Conservation (phyloP, 352 stramenopile species). For the Globisporangium spinosum region DNA sequence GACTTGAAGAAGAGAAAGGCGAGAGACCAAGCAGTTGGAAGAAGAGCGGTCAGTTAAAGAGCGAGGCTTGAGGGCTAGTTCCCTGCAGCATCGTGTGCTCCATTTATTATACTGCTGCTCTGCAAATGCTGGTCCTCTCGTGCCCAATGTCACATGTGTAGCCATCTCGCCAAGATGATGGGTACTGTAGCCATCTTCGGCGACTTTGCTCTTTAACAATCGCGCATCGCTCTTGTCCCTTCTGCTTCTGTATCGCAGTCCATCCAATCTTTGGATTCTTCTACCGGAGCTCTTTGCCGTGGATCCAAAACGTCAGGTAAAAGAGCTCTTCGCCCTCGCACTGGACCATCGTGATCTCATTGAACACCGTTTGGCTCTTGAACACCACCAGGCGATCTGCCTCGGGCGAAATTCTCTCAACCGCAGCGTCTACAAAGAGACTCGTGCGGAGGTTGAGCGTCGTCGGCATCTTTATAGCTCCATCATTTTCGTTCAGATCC, state of each 20-base stretch:
- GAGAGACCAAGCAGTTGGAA: too few relatives aligned
- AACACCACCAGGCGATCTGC: conserved; percentile 68
- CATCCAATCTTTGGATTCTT: not conserved
- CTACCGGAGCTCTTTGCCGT: conserved; percentile 44
- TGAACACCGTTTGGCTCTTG: conserved; percentile 60
- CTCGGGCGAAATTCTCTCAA: conserved; percentile 29
- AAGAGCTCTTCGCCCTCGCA: conserved; percentile 32
- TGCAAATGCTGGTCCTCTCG: too few relatives aligned
- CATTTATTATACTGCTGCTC: too few relatives aligned
- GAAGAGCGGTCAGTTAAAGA: too few relatives aligned
- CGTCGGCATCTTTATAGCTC: not conserved
- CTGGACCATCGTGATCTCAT: conserved; percentile 51
- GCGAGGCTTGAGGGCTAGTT: too few relatives aligned
- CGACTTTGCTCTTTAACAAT: not conserved
- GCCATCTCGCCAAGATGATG: not conserved
- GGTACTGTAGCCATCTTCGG: not conserved
- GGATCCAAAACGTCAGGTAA: conserved; percentile 82
- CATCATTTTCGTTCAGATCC: not conserved
- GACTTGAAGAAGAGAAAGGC: too few relatives aligned
- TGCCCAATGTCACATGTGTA: too few relatives aligned
- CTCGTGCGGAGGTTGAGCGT: conserved; percentile 36
- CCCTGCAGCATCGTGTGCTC: too few relatives aligned
- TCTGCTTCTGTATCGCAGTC: not conserved
- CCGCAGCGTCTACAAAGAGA: conserved; percentile 23
- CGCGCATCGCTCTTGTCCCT: not conserved